Percentiles rank a stretch among this genome's conserved stretches.
phyloP scores from a whole-genome alignment of 176 grass and related monocot genomes.

The barley (Hordeum vulgare) region DNA sequence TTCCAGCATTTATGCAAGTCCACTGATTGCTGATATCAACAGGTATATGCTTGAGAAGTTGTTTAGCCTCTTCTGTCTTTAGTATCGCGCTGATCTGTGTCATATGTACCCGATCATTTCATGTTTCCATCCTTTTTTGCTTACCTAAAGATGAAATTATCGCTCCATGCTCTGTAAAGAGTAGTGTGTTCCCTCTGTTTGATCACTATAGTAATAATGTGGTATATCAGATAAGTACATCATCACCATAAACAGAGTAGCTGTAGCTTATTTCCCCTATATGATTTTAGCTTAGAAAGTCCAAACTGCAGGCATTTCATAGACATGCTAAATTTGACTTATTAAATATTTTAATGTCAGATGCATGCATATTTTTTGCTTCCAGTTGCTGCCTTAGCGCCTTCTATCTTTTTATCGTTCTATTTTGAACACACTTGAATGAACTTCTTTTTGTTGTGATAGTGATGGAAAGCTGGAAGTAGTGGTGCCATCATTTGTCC shows the following conservation, averaged over 20 bases:
- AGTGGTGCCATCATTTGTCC: slow-evolving; percentile 94
- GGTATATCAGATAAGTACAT: neutral
- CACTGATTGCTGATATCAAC: slow-evolving; percentile 96
- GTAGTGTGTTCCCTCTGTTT: neutral
- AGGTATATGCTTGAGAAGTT: slow-evolving; percentile 38
- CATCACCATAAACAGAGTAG: neutral
- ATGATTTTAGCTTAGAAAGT: neutral
- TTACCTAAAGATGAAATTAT: neutral
- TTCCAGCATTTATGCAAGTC: slow-evolving; percentile 94
- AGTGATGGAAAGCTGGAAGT: slow-evolving; percentile 93
- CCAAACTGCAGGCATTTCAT: neutral
- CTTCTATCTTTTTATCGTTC: slow-evolving; percentile 12
- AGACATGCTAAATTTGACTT: neutral
- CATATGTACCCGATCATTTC: slow-evolving; percentile 4
- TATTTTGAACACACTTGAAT: slow-evolving; percentile 5
- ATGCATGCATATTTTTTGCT: neutral
- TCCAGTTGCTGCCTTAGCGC: neutral
- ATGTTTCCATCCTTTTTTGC: slow-evolving; percentile 6
- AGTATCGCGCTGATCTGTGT: slow-evolving; percentile 10
- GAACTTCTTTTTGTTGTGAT: slow-evolving; percentile 12
- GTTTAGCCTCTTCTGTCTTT: neutral
- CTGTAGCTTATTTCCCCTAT: neutral
- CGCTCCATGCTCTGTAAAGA: neutral
- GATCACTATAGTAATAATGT: neutral
- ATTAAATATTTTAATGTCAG: neutral